phyloP scores from a whole-genome alignment of 192 early-diverging fungal genomes.

The Radiomyces spectabilis region DNA sequence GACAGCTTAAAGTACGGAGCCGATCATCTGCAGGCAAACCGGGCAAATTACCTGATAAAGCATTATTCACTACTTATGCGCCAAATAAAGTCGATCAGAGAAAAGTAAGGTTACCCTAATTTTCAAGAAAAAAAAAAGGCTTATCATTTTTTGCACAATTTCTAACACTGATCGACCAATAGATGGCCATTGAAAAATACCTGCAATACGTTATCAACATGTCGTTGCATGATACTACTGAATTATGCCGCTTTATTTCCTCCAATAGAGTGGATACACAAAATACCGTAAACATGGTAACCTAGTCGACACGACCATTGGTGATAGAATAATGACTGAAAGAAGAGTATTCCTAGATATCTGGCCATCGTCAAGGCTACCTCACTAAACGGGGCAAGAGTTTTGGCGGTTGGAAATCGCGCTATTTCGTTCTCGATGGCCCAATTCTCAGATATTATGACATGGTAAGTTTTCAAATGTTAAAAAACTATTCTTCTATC shows the following conservation, averaged over 20 bases:
- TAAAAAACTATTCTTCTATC: too few species aligned
- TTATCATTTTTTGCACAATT: conserved; percentile 1
- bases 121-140: background rate
- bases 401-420: conserved; percentile 95
- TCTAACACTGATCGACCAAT: background rate
- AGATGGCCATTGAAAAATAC: conserved; percentile 73
- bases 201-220: conserved; percentile 63
- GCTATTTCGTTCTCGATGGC: conserved; percentile 71
- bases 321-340: too few species aligned
- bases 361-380: conserved; percentile 75
- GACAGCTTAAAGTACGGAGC: too few species aligned
- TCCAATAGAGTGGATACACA: too few species aligned
- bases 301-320: too few species aligned
- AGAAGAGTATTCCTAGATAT: too few species aligned
- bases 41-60: conserved; percentile 77
- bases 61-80: conserved; percentile 69
- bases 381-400: conserved; percentile 91
- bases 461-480: conserved; percentile 42
- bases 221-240: conserved; percentile 49
- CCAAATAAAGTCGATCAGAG: conserved; percentile 84
- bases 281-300: too few species aligned
- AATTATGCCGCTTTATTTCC: too few species aligned
- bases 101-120: conserved; percentile 33
- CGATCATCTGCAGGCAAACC: conserved; percentile 40
- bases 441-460: conserved; percentile 79